These are phyloP conservation scores for Linderina pennispora DNA, from an alignment of 192 early-diverging fungal species.

Conservation along the genomic window DNA sequence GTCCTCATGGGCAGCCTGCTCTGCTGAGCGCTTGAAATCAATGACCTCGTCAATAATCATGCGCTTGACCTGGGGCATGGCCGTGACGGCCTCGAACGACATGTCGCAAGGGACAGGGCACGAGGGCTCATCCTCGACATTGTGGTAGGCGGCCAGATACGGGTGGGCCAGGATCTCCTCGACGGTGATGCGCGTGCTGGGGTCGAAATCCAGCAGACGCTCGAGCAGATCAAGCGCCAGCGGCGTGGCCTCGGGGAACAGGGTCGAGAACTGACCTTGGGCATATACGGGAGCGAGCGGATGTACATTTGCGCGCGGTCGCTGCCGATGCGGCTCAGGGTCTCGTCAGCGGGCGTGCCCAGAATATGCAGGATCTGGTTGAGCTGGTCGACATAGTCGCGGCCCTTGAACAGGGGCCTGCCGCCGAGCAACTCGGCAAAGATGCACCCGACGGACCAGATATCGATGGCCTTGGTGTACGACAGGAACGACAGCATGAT, in stretches of 20 bases:
- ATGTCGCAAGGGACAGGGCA: constrained; percentile 37
- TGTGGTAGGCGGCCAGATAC: constrained; percentile 91
- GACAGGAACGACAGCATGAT: constrained; percentile 96
- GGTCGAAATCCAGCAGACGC: constrained; percentile 87
- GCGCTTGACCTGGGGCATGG: constrained; percentile 46
- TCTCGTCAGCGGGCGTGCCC: constrained; percentile 92
- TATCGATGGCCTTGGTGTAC: constrained; percentile 99
- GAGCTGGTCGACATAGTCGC: constrained; percentile 97
- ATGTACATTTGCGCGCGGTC: constrained; percentile 96
- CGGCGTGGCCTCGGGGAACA: constrained; percentile 82
- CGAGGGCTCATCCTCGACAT: constrained; percentile 73
- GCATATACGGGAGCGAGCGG: constrained; percentile 80
- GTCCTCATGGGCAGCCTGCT: constrained; percentile 35
- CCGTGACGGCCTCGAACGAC: constrained; percentile 35
- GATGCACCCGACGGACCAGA: constrained; percentile 99
- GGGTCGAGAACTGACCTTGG: constrained; percentile 76
- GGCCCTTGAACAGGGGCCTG: constrained; percentile 92
- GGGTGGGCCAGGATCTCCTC: constrained; percentile 90
- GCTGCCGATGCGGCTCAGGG: constrained; percentile 80
- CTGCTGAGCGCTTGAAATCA: constrained; percentile 60
- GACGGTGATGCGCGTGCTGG: constrained; percentile 84
- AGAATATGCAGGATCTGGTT: constrained; percentile 94
- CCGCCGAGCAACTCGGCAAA: constrained; percentile 95
- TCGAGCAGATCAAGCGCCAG: constrained; percentile 83
- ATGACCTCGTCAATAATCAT: constrained; percentile 79